Evolutionary conservation across 1,284 basidiomycete genomes (phyloP), one percentile per base, ranked within the genome.

Genomic region (Sporisorium reilianum): DNA sequence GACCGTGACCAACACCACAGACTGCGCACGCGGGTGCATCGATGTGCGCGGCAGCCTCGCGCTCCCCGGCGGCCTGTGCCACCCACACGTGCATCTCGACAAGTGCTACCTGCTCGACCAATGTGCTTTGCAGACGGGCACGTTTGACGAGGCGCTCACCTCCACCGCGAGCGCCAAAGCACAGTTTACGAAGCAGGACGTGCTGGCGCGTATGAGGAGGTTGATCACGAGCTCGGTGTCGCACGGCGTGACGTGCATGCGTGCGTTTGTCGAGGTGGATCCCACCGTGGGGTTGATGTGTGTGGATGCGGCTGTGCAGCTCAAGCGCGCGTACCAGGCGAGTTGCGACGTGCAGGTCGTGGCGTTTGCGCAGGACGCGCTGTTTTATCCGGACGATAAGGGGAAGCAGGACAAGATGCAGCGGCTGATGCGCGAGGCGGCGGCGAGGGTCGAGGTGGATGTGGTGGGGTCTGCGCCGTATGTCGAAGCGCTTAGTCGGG

Each of bases 61-160:
- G 26, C 23, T 75, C n/a, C 75, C 75, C 1, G 75, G 75, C 20
- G 75, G 68, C 7, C 58, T 78, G 11, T 59, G 56, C 12, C 75
- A 77, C 44, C 63, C 73, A 5, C 75, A 77, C 65, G 52, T 77
- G 30, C 75, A 77, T 44, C 66, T 77, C 44, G 75, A 77, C 56
- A 77, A 76, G 36, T 58, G 67, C 25, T 77, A 52, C 59, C 63
- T 77, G 9, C 55, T 77, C 25, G 53, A 57, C 18, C 42, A 58
- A 36, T 64, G 56, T 16, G 30, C 52, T 2, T 50, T 77, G 25
- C 22, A 41, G 11, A 25, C 20, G 16, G 70, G 74, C 14, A 65
- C 65, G 0, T 77, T 77, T n/a, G 38, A 48, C 16, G 75, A 77
- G 45, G 75, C 75, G 0, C 68, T 77, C n/a, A 28, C 46, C 2